Evolutionary conservation across 2,329 filamentous ascomycete species (phyloP), one percentile per base, ranked within the genome.

Genomic region (Biscogniauxia marginata): DNA sequence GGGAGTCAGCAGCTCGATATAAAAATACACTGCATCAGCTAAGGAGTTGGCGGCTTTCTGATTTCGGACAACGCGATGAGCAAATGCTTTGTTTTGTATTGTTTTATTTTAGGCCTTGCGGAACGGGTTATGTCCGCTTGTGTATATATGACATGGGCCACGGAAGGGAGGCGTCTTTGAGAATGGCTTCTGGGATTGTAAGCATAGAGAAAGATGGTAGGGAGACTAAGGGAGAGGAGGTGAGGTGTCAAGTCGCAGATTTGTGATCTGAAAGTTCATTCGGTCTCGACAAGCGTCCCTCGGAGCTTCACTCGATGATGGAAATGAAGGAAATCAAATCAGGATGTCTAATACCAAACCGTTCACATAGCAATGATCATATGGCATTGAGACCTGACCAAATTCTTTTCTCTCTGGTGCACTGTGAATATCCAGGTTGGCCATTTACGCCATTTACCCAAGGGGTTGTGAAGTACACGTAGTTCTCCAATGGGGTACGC

Each of bases 41-140:
- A 53, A 49, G 66, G 66, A 62, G 64, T 67, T 61, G 43, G 49
- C 53, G 59, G 49, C 60, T 52, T 55, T 39, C 52, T 25, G 55
- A 54, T 55, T 34, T 16, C 24, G 50, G 56, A 57, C 54, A 50
- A 30, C 16, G 46, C 24, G 47, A 53, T 39, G 30, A 46, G 57
- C 53, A 52, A 60, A 60, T 56, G 64, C n/a, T n/a, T n/a, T n/a
- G n/a, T n/a, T n/a, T n/a, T n/a, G n/a, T n/a, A n/a, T n/a, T n/a
- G n/a, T n/a, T 53, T 55, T 63, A 25, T 53, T 60, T 50, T 56
- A 47, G 21, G 50, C 49, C 18, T 49, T 30, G 43, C 16, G 22
- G 52, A 50, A 20, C 16, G 52, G 49, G 9, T 39, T 53, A 50
- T 30, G 51, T 53, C 49, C 46, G 46, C 24, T 49, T 54, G 52